These are phyloP conservation scores for Dothistroma pini DNA, from an alignment of 2,329 filamentous ascomycete species.

Conservation along the genomic window DNA sequence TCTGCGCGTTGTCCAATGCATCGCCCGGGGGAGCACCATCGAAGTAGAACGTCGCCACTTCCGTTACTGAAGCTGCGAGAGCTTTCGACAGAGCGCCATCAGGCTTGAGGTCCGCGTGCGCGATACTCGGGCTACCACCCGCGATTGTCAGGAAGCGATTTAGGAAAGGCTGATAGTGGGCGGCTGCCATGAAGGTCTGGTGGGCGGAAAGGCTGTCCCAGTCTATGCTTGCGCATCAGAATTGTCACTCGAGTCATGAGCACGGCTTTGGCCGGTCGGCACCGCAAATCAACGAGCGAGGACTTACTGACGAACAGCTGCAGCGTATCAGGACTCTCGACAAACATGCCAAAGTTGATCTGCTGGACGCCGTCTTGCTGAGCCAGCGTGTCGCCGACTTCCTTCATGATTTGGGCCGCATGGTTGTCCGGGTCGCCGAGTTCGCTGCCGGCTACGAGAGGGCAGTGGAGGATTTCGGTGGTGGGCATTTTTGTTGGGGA, in stretches of 20 bases:
- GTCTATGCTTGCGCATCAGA: slow-evolving; percentile 32
- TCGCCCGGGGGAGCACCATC: slow-evolving; percentile 32
- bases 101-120: slow-evolving; percentile 36
- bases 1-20: slow-evolving; percentile 34
- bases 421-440: slow-evolving; percentile 31
- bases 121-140: slow-evolving; percentile 27
- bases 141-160: slow-evolving; percentile 32
- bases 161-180: slow-evolving; percentile 40
- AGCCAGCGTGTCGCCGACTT: slow-evolving; percentile 35
- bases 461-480: slow-evolving; percentile 41
- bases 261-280: neutral
- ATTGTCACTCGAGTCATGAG: neutral
- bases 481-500: slow-evolving; percentile 27
- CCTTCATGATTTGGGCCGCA: slow-evolving; percentile 33
- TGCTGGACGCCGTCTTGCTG: slow-evolving; percentile 37
- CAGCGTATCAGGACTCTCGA: slow-evolving; percentile 39
- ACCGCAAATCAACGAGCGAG: neutral
- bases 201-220: slow-evolving; percentile 43
- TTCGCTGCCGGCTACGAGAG: slow-evolving; percentile 38
- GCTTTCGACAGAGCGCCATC: slow-evolving; percentile 18
- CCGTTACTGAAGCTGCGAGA: slow-evolving; percentile 46
- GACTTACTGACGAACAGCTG: slow-evolving; percentile 43
- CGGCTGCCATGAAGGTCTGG: slow-evolving; percentile 38
- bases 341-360: slow-evolving; percentile 37
- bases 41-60: slow-evolving; percentile 48